A percentile compares a stretch with the other conserved stretches of the same genome.
Conservation (phyloP, 805 yeast species). For the Hermanozyma aechmeae region DNA sequence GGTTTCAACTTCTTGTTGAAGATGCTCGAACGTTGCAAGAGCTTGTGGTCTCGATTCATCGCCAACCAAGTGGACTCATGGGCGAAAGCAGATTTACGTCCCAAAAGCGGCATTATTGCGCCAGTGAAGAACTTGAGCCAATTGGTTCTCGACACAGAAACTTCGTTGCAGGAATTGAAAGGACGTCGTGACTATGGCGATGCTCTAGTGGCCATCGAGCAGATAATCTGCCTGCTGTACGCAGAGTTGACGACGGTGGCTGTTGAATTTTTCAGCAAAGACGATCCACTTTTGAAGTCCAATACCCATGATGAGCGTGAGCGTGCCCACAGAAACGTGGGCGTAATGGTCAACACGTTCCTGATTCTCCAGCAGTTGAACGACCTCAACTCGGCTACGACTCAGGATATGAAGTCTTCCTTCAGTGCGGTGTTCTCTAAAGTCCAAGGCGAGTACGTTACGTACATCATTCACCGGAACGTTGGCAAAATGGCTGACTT, state of each 20-base stretch:
- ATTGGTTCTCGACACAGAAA: slow-evolving; percentile 23
- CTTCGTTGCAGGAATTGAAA: slow-evolving; percentile 17
- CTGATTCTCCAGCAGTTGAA: slow-evolving; percentile 24
- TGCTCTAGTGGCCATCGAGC: slow-evolving; percentile 10
- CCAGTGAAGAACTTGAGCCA: slow-evolving; percentile 24
- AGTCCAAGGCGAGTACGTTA: slow-evolving; percentile 23
- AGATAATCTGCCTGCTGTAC: slow-evolving; percentile 21
- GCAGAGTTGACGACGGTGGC: slow-evolving; percentile 22
- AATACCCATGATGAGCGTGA: slow-evolving; percentile 36
- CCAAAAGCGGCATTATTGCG: slow-evolving; percentile 28
- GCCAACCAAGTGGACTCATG: slow-evolving; percentile 40
- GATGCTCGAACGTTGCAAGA: slow-evolving; percentile 39
- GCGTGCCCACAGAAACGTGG: slow-evolving; percentile 29
- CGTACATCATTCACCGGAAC: slow-evolving; percentile 29
- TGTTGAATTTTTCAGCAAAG: slow-evolving; percentile 25
- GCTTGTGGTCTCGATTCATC: slow-evolving; percentile 52
- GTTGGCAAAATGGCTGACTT: slow-evolving; percentile 64
- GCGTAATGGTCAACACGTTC: slow-evolving; percentile 30
- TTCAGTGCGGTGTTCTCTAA: slow-evolving; percentile 19
- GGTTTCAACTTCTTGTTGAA: slow-evolving; percentile 41
- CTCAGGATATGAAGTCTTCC: slow-evolving; percentile 13
- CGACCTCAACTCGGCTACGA: slow-evolving; percentile 14
- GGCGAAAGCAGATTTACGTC: slow-evolving; percentile 24
- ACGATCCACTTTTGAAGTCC: slow-evolving; percentile 35
- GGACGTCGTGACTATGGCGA: slow-evolving; percentile 10